phyloP scores from a whole-genome alignment of 495 filamentous ascomycete genomes.

The Lasiosphaeria miniovina region DNA sequence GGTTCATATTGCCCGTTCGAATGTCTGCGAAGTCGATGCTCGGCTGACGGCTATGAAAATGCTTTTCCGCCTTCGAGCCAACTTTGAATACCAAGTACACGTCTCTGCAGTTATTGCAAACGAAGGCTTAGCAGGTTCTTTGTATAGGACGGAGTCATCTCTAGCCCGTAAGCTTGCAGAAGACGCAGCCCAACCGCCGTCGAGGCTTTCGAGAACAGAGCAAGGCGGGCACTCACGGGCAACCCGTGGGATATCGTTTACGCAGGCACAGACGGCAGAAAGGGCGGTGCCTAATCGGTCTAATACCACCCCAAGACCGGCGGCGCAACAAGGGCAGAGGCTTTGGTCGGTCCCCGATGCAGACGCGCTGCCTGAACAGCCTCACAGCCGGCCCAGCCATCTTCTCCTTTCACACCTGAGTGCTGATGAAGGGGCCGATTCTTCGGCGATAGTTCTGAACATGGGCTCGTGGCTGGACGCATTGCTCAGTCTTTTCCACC shows the following conservation, averaged over 20 bases:
- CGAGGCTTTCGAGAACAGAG: conserved; percentile 37
- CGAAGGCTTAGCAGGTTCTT: conserved; percentile 64
- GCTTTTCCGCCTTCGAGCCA: conserved; percentile 78
- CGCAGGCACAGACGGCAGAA: conserved; percentile 40
- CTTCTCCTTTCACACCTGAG: conserved; percentile 35
- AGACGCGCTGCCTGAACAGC: conserved; percentile 47
- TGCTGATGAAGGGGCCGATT: conserved; percentile 11
- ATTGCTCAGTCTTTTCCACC: conserved; percentile 68
- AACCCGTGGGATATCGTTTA: conserved; percentile 46
- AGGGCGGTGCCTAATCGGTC: conserved; percentile 32
- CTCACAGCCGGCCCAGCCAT: conserved; percentile 41
- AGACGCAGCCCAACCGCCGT: conserved; percentile 43
- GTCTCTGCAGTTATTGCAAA: conserved; percentile 64
- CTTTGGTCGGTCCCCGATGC: conserved; percentile 53
- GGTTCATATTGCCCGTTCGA: conserved; percentile 56
- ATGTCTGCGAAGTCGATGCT: conserved; percentile 58
- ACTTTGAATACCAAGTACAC: conserved; percentile 69
- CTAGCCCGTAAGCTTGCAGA: conserved; percentile 49
- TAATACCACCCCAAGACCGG: conserved; percentile 35
- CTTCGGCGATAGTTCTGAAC: conserved; percentile 49
- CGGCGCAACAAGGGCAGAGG: conserved; percentile 37
- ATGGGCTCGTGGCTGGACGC: conserved; percentile 74
- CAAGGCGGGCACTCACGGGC: conserved; percentile 33
- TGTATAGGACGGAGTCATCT: conserved; percentile 64
- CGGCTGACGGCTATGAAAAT: conserved; percentile 80